These are phyloP conservation scores for Fusarium burgessii DNA, from an alignment of 2,329 filamentous ascomycete species.

Conservation along the genomic window DNA sequence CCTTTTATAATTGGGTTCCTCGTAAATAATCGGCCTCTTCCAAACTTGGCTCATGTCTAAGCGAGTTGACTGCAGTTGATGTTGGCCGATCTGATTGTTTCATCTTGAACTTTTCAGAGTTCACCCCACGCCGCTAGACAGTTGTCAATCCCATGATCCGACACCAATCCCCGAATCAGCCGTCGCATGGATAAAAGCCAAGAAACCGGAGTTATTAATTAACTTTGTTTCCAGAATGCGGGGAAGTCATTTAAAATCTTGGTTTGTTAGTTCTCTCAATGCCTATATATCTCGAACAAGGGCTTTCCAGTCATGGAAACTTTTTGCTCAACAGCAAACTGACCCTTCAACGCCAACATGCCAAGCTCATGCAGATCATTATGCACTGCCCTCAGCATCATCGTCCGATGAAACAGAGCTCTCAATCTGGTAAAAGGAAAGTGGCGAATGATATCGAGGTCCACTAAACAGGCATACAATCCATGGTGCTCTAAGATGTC, in stretches of 20 bases:
- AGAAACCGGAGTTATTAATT: slow-evolving; percentile 20
- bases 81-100: slow-evolving; percentile 3
- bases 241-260: slow-evolving; percentile 9
- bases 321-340: no score
- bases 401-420: slow-evolving; percentile 7
- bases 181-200: slow-evolving; percentile 8
- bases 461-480: slow-evolving; percentile 28
- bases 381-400: slow-evolving; percentile 32
- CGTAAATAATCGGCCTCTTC: not conserved
- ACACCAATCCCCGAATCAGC: slow-evolving; percentile 18
- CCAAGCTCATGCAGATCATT: slow-evolving; percentile 41
- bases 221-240: slow-evolving; percentile 18
- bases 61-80: not conserved
- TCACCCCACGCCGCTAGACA: slow-evolving; percentile 34
- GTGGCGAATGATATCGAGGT: slow-evolving; percentile 29
- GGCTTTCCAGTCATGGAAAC: no score
- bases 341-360: slow-evolving; percentile 5
- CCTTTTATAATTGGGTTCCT: not conserved
- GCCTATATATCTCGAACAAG: no score
- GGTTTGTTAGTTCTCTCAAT: not conserved
- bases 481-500: not conserved
- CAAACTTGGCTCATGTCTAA: not conserved
- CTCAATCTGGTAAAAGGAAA: slow-evolving; percentile 5
- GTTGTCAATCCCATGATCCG: slow-evolving; percentile 39
- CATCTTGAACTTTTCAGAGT: slow-evolving; percentile 1